Evolutionary conservation across 257 asterid species (phyloP).

Genomic region (Ehretia macrophylla): DNA sequence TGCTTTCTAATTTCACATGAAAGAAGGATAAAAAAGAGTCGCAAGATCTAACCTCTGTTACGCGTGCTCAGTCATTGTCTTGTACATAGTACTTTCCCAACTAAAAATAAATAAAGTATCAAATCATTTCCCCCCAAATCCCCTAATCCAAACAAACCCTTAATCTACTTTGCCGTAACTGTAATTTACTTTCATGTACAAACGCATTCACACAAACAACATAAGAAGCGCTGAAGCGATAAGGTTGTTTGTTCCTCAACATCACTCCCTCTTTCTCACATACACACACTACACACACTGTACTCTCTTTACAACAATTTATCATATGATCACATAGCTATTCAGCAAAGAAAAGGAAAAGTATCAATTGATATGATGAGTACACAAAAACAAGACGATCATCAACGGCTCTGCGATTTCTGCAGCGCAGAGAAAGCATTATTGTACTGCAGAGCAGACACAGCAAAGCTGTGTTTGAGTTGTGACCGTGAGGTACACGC

Average conservation of each 20-base stretch:
- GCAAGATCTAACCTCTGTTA: too few species aligned
- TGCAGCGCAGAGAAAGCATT: constrained; percentile 63
- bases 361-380: background rate
- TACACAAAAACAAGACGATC: background rate
- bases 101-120: too few species aligned
- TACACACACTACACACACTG: background rate
- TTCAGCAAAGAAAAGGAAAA: too few species aligned
- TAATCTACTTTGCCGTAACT: too few species aligned
- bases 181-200: too few species aligned
- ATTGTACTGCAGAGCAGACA: constrained; percentile 86
- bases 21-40: too few species aligned
- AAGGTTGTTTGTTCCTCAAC: constrained; percentile 23
- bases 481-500: constrained; percentile 91
- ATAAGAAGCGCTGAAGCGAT: constrained; percentile 25
- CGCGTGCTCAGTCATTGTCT: too few species aligned
- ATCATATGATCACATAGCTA: too few species aligned
- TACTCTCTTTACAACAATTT: background rate
- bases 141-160: too few species aligned
- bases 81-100: too few species aligned
- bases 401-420: constrained; percentile 60
- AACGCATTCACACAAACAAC: background rate
- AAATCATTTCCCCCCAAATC: too few species aligned
- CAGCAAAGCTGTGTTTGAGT: constrained; percentile 74
- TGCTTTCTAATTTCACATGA: too few species aligned
- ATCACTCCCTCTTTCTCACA: background rate